Evolutionary conservation across 306 rosid species (phyloP).

Genomic region (Senna siamea): DNA sequence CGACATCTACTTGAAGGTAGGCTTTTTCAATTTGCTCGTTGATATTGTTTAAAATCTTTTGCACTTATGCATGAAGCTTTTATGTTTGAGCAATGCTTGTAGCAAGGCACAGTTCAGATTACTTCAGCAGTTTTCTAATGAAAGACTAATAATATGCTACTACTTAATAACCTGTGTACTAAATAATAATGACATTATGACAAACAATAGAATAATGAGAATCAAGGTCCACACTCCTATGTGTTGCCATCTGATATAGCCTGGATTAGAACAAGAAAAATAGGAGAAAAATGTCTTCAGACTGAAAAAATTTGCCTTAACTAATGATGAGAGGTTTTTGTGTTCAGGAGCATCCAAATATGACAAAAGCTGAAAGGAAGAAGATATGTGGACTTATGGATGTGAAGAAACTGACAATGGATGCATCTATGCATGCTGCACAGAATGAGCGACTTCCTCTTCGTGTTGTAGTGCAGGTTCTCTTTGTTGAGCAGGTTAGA

Average conservation of each 20-base stretch:
- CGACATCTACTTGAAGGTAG: constrained; percentile 85
- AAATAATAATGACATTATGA: no score
- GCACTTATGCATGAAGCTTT: background rate
- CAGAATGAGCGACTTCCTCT: constrained; percentile 94
- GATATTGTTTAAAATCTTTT: background rate
- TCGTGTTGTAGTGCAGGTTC: constrained; percentile 88
- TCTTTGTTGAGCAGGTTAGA: constrained; percentile 86
- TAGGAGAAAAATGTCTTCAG: background rate
- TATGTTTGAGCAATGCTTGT: background rate
- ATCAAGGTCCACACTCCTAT: no score
- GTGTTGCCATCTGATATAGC: no score
- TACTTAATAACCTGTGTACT: no score
- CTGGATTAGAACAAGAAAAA: background rate
- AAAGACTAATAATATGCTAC: background rate
- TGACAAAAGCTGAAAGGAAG: constrained; percentile 83
- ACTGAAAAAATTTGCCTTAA: background rate
- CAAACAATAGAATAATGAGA: no score
- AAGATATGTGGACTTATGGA: constrained; percentile 72
- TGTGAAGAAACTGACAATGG: constrained; percentile 73
- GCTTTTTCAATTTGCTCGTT: constrained; percentile 12
- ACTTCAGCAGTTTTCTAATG: background rate
- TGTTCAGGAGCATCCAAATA: constrained; percentile 72
- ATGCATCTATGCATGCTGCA: constrained; percentile 84
- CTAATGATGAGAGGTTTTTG: background rate
- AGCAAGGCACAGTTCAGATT: background rate